Percentiles rank a stretch among this genome's conserved stretches.
Conservation (phyloP, 495 filamentous ascomycete species). For the Penicillium bovifimosum region DNA sequence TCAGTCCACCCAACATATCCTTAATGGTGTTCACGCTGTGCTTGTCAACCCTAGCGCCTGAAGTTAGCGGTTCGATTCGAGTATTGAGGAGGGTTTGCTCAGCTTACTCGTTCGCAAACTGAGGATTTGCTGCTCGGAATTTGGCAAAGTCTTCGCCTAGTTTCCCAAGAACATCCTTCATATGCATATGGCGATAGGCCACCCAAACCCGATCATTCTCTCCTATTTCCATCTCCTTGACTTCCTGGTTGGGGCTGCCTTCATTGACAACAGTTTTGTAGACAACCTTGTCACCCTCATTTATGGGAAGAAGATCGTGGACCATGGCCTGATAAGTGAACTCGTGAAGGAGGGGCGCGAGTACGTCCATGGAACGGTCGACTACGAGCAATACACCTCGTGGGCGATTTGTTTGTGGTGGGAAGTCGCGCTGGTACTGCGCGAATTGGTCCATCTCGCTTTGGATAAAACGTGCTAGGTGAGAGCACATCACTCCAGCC, state of each 20-base stretch:
- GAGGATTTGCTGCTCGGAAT: conserved; percentile 88
- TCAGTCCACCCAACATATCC: conserved; percentile 92
- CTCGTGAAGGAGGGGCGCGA: conserved; percentile 83
- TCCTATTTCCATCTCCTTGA: conserved; percentile 83
- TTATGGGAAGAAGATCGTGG: conserved; percentile 81
- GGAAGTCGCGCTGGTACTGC: conserved; percentile 75
- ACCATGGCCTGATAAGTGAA: conserved; percentile 99
- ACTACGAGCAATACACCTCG: conserved; percentile 80
- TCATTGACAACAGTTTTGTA: conserved; percentile 77
- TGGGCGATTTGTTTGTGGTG: conserved; percentile 72
- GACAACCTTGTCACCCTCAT: conserved; percentile 80
- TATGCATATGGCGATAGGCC: conserved; percentile 86
- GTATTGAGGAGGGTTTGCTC: background rate
- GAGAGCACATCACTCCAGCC: conserved; percentile 75
- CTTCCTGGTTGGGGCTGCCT: conserved; percentile 56
- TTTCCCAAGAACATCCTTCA: conserved; percentile 96
- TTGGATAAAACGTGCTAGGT: conserved; percentile 89
- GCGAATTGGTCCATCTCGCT: conserved; percentile 82
- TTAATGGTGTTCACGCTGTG: conserved; percentile 84
- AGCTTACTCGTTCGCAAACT: conserved; percentile 70
- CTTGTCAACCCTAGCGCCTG: conserved; percentile 46
- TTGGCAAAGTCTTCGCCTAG: conserved; percentile 87
- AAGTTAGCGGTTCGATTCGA: conserved; percentile 1
- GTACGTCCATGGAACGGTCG: conserved; percentile 87
- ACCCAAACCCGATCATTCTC: conserved; percentile 94